Evolutionary conservation across 1,139 yeast genomes (phyloP).

Genomic region (Candida dubliniensis): DNA sequence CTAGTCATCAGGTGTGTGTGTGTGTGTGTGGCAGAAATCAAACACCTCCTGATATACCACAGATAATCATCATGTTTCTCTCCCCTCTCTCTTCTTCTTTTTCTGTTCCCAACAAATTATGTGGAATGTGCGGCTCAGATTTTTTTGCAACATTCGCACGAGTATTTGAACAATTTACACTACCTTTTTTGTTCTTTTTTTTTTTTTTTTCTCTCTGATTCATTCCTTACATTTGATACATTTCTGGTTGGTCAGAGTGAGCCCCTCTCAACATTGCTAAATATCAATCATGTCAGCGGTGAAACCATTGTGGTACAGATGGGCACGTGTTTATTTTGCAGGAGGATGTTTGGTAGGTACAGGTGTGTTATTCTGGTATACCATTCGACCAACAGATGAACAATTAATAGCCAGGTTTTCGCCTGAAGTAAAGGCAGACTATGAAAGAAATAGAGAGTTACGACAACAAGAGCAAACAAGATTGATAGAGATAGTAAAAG

Average conservation of each 20-base stretch:
- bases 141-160: no score
- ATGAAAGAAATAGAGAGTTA: slow-evolving; percentile 63
- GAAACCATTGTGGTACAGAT: slow-evolving; percentile 53
- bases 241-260: neutral
- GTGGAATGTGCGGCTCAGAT: no score
- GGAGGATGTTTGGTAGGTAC: slow-evolving; percentile 65
- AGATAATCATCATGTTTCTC: no score
- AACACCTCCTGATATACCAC: no score
- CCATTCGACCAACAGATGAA: slow-evolving; percentile 83
- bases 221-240: neutral
- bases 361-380: slow-evolving; percentile 67
- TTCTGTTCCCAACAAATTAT: no score
- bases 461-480: slow-evolving; percentile 67
- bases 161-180: no score
- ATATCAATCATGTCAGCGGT: slow-evolving; percentile 12
- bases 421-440: slow-evolving; percentile 79
- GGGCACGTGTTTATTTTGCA: slow-evolving; percentile 58
- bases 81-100: no score
- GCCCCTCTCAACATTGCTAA: neutral
- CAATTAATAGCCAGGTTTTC: slow-evolving; percentile 70
- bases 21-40: no score
- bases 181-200: neutral
- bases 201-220: neutral
- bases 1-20: no score
- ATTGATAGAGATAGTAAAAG: slow-evolving; percentile 61